Evolutionary conservation across 1,284 basidiomycete species (phyloP).

Genomic region (Sporisorium iseilematis-ciliati): DNA sequence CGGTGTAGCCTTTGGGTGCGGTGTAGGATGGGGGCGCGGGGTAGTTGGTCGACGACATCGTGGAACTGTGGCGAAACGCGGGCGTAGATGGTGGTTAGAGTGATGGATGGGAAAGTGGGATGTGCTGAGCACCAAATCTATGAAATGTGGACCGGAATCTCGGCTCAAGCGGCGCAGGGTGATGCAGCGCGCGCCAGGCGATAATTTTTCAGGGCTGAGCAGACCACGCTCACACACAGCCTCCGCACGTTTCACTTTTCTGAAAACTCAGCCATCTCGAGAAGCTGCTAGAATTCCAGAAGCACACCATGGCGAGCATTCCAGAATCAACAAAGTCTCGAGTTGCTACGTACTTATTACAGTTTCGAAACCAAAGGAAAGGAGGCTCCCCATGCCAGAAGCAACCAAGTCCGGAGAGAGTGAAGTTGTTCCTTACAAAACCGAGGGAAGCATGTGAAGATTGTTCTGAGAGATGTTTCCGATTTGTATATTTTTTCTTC

Average conservation of each 20-base stretch:
- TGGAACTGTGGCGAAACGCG: not conserved
- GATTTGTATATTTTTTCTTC: too few species aligned
- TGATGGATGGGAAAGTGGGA: slow-evolving; percentile 4
- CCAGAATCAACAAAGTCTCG: not conserved
- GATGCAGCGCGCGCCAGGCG: not conserved
- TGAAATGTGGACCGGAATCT: slow-evolving; percentile 6
- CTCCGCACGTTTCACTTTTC: not conserved
- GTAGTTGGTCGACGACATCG: slow-evolving; percentile 31
- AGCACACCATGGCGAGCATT: not conserved
- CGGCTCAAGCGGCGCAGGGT: slow-evolving; percentile 2
- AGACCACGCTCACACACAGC: slow-evolving; percentile 1
- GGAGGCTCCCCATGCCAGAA: too few species aligned
- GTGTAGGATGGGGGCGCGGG: slow-evolving; percentile 41
- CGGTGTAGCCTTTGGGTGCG: slow-evolving; percentile 38
- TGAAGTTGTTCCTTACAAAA: too few species aligned
- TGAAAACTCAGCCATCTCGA: not conserved
- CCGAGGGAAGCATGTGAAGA: too few species aligned
- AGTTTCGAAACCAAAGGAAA: too few species aligned
- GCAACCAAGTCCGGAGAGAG: too few species aligned
- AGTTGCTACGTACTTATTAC: too few species aligned
- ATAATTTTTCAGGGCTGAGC: not conserved
- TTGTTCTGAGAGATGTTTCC: too few species aligned
- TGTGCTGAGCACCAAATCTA: not conserved
- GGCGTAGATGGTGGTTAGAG: slow-evolving; percentile 1
- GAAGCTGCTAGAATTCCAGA: slow-evolving; percentile 8